These are phyloP conservation scores for Rhodotorula sphaerocarpa DNA, from an alignment of 768 basidiomycete species.

Conservation along the genomic window DNA sequence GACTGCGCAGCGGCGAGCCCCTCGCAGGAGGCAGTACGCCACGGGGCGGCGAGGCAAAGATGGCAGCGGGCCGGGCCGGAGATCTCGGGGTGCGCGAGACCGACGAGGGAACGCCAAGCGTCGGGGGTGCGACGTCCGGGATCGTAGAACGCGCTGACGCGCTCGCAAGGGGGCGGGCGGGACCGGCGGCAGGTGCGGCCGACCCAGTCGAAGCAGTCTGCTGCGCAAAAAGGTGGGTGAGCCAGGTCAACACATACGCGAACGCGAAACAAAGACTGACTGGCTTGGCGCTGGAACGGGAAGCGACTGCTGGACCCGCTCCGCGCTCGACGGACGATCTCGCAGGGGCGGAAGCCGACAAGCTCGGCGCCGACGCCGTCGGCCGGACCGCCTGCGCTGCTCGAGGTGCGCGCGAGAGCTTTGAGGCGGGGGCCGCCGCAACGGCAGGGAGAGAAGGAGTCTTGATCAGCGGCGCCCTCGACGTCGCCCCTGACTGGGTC, in stretches of 20 bases:
- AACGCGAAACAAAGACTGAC: no score
- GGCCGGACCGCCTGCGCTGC: neutral
- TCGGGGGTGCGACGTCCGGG: no score
- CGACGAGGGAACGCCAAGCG: no score
- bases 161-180: neutral
- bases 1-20: slow-evolving; percentile 12
- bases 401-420: slow-evolving; percentile 2
- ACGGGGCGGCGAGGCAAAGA: neutral
- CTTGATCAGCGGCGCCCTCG: neutral
- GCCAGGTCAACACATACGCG: no score
- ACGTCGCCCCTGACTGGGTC: no score
- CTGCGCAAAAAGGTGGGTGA: no score
- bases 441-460: neutral
- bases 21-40: neutral
- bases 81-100: neutral
- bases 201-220: no score
- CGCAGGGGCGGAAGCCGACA: neutral
- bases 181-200: neutral
- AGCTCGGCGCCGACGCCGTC: neutral
- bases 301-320: no score
- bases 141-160: neutral
- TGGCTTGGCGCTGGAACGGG: no score
- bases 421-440: no score
- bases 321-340: neutral
- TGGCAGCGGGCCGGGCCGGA: neutral